Evolutionary conservation across 768 basidiomycete genomes (phyloP), one percentile per base, ranked within the genome.

Genomic region (Phylloporus rhodoxanthus): DNA sequence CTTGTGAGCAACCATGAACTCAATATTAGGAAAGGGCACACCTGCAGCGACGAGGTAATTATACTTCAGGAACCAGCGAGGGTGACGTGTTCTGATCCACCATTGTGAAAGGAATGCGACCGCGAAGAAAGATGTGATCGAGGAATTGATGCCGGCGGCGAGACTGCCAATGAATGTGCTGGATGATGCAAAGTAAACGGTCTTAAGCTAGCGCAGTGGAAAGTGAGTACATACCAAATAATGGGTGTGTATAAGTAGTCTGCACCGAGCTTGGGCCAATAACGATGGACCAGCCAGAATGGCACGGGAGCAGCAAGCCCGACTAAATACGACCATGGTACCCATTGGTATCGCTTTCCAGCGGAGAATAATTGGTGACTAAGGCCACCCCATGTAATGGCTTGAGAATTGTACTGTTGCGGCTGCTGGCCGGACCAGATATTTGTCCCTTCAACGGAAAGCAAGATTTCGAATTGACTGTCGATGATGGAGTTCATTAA

Each of bases 31-130:
- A 37, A 34, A 23, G 20, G 21, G 46, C 56, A 15, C 9, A 63
- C 64, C 84, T 45, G 83, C 86, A 17, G 54, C 42, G 15, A 65
- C 45, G 11, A 69, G 45, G 48, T 70, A 70, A 41, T 70, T 72
- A 56, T 72, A 70, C 48, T 66, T 68, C 32, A 57, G 56, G 60
- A 72, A 72, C 70, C 61, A 71, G 10, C 53, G 58, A 7, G 72
- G 61, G 25, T 61, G 52, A 20, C 70, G 67, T 17, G 68, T 70
- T 44, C 71, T 62, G 13, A 72, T 48, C 57, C 69, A 72, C 61
- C 65, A 72, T 42, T 72, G 71, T 14, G 68, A 72, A 21, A 61
- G 28, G 43, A 72, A 59, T 14, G 58, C 63, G 7, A 70, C 39
- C 2, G n/a, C 1, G 15, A 60, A 63, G 43, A 47, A 60, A 13